These are phyloP conservation scores for Eimeria zaria DNA, from an alignment of 169 alveolate species.

Conservation along the genomic window DNA sequence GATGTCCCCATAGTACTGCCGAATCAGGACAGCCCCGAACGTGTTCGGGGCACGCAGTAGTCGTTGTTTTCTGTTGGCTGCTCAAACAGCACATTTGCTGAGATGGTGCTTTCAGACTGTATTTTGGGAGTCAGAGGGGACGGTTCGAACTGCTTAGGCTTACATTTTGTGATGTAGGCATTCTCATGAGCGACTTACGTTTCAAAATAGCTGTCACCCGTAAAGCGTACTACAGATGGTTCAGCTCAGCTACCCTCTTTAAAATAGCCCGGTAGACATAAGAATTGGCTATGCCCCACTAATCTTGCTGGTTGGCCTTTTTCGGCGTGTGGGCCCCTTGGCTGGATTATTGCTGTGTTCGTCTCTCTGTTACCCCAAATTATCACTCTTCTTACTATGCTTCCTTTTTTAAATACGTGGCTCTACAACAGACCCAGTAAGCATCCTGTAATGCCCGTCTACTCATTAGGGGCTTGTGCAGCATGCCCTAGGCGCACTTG, in stretches of 20 bases:
- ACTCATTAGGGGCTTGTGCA: too few relatives aligned
- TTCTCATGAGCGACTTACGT: background rate
- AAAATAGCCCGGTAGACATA: background rate
- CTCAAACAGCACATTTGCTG: background rate
- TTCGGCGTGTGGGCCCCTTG: too few relatives aligned
- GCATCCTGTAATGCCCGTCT: background rate
- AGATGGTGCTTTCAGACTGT: background rate
- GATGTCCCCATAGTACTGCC: too few relatives aligned
- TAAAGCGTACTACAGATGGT: too few relatives aligned
- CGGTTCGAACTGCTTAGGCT: background rate
- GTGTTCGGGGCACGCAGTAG: background rate
- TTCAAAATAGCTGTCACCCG: background rate
- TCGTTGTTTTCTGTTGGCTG: background rate
- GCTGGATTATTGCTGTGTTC: too few relatives aligned
- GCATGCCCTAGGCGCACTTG: too few relatives aligned
- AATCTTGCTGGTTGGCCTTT: background rate
- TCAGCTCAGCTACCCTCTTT: background rate
- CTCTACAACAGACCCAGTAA: background rate
- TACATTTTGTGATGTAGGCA: background rate
- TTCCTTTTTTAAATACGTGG: background rate
- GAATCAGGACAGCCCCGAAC: background rate
- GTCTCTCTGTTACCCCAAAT: too few relatives aligned
- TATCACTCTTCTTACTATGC: background rate
- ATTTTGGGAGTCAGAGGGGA: background rate
- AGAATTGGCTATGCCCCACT: background rate